Base-by-base conservation (phyloP, 495 filamentous ascomycete species). In the Chaetomium cochliodes region DNA sequence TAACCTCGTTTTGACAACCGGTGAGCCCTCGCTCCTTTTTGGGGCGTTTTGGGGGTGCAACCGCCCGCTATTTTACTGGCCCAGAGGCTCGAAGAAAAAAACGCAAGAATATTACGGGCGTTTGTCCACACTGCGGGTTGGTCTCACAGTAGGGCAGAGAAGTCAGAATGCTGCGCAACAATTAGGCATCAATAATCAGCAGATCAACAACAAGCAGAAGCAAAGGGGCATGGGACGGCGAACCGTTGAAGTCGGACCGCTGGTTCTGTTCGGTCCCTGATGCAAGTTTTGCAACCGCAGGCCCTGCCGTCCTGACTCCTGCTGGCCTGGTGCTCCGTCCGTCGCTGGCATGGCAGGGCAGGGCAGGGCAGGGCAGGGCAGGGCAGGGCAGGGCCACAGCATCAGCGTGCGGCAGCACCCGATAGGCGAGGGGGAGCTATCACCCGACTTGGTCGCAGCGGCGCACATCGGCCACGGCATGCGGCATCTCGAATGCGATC, bases 401-500 rank as follows among this genome's bases (percentile, higher is more conserved):
- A 44, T 2, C 49, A 26, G 49, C 9, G 22, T 23, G 55, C 37
- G 55, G 55, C 12, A 42, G 55, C 39, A 58, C 39, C 55, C 55
- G 55, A 42, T 26, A 58, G 39, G 26, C 51, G 25, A 54, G 16
- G n/a, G 26, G 26, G 7, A n/a, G 28, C 28, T 37, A n/a, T 58
- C 37, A 44, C 13, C 20, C 55, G 37, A 44, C 37, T 2, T 22
- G 20, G 18, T 3, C 20, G 20, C 20, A 50, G 18, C n/a, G 20
- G 46, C 8, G 46, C 33, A 16, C 30, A 58, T 5, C 55, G 18
- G 18, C 20, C n/a, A 54, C 25, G 51, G 51, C 12, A 54, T 15
- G 15, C 12, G n/a, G 33, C 33, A 50, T 50, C 46, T 11, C 23
- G 22, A 23, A 9, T 41, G 33, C 53, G 30, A 41, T 37, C 30